These are phyloP conservation scores for Pueraria montana DNA, from an alignment of 306 rosid genomes.

Conservation along the genomic window DNA sequence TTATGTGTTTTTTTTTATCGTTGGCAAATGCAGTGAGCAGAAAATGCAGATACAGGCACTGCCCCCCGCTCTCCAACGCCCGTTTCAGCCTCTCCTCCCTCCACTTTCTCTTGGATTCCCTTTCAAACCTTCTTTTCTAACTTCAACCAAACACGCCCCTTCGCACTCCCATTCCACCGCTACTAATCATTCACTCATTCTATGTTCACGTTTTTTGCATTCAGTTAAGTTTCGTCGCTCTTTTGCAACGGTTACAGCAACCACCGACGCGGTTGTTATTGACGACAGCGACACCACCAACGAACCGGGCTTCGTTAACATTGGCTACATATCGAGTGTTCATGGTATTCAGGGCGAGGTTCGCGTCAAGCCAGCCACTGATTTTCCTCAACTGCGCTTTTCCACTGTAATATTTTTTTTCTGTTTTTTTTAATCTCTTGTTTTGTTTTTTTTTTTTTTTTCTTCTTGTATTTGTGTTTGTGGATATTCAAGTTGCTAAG, in stretches of 20 bases:
- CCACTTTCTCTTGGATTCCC: slow-evolving; percentile 42
- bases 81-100: slow-evolving; percentile 42
- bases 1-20: neutral
- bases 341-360: slow-evolving; percentile 88
- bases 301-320: slow-evolving; percentile 62
- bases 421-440: too few relatives aligned
- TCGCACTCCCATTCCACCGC: slow-evolving; percentile 51
- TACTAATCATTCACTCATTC: slow-evolving; percentile 28
- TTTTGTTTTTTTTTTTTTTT: neutral
- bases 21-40: slow-evolving; percentile 9
- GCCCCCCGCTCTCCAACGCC: slow-evolving; percentile 45
- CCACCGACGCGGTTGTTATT: slow-evolving; percentile 51
- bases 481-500: neutral
- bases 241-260: slow-evolving; percentile 53
- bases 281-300: slow-evolving; percentile 44
- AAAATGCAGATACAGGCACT: slow-evolving; percentile 44
- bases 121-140: slow-evolving; percentile 45
- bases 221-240: slow-evolving; percentile 26
- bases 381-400: slow-evolving; percentile 86
- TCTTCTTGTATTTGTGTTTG: neutral
- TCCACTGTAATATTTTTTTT: slow-evolving; percentile 57
- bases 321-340: slow-evolving; percentile 78
- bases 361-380: slow-evolving; percentile 81
- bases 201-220: neutral
- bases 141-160: slow-evolving; percentile 49